These are phyloP conservation scores for Cynara cardunculus DNA, from an alignment of 129 eudicot genomes.

Conservation along the genomic window DNA sequence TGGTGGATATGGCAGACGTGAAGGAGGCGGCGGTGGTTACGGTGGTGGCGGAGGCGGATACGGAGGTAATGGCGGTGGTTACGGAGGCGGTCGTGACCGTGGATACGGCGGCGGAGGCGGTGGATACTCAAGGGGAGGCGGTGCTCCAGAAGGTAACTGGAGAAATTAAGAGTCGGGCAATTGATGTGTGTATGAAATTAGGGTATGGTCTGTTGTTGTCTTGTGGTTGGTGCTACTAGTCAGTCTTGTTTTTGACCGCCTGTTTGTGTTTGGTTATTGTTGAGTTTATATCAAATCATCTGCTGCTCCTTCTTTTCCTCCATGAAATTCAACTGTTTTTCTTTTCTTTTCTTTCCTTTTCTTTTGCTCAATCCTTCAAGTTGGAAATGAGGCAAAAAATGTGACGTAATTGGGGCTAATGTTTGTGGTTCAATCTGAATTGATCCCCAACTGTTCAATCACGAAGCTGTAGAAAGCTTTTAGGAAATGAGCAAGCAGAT, in stretches of 20 bases:
- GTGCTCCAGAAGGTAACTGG: constrained; percentile 51
- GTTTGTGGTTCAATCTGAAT: no score
- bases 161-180: constrained; percentile 33
- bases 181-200: background rate
- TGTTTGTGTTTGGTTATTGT: background rate
- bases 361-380: no score
- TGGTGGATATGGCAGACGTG: constrained; percentile 24
- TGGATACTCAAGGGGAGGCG: constrained; percentile 43
- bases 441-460: no score
- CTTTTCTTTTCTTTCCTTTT: no score
- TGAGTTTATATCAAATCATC: background rate
- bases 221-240: background rate
- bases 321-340: no score
- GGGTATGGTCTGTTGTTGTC: background rate
- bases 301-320: no score
- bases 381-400: no score
- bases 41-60: constrained; percentile 23
- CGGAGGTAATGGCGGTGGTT: constrained; percentile 25
- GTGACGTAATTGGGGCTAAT: no score
- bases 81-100: constrained; percentile 38
- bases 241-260: background rate
- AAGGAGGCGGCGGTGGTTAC: constrained; percentile 19
- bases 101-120: constrained; percentile 30
- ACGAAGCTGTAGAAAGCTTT: no score
- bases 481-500: no score